phyloP scores from a whole-genome alignment of 345 rosid species.

The Viola odorata region DNA sequence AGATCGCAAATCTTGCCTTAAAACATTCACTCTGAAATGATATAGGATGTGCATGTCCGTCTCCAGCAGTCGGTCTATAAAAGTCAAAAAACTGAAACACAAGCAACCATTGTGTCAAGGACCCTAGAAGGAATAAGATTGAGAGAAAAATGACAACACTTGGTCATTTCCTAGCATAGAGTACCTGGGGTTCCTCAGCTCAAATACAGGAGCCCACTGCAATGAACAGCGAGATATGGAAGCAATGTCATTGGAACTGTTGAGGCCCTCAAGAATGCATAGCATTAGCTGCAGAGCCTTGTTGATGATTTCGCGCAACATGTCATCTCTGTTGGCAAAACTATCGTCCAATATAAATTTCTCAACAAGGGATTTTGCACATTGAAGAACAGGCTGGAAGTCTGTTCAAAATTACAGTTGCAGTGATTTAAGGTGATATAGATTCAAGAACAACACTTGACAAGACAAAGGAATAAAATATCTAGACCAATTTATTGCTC shows the following conservation, averaged over 20 bases:
- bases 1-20: conserved; percentile 40
- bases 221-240: conserved; percentile 31
- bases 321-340: conserved; percentile 27
- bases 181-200: conserved; percentile 56
- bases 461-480: conserved; percentile 13
- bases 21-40: conserved; percentile 44
- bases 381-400: conserved; percentile 45
- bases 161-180: conserved; percentile 1
- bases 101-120: conserved; percentile 17
- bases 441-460: neutral
- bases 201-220: conserved; percentile 73
- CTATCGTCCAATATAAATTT: conserved; percentile 36
- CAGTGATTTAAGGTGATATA: neutral
- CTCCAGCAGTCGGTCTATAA: conserved; percentile 52
- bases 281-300: conserved; percentile 62
- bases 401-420: conserved; percentile 38
- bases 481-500: conserved; percentile 21
- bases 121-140: conserved; percentile 4
- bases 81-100: conserved; percentile 56
- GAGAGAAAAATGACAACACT: neutral
- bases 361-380: conserved; percentile 35
- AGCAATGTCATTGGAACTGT: conserved; percentile 28
- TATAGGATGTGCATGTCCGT: conserved; percentile 41
- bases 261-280: conserved; percentile 49
- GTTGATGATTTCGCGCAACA: conserved; percentile 42